Base-by-base conservation (phyloP, 345 rosid species). In the Passiflora organensis region DNA sequence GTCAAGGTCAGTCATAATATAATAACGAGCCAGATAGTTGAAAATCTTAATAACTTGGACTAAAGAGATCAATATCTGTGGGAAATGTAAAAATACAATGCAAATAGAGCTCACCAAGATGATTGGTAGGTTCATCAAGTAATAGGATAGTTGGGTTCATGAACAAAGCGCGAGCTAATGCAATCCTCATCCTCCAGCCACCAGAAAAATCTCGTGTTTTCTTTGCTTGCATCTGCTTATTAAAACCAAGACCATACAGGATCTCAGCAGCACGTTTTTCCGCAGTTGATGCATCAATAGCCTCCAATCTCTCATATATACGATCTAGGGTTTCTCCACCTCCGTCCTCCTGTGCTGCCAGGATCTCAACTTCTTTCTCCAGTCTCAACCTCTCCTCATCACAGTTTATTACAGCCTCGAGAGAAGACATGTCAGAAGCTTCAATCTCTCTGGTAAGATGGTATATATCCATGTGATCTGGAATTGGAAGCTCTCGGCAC, bases 141-240 rank as follows among this genome's bases (percentile, higher is more conserved):
- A 94, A 76, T 60, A 94, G 75, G 49, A 94, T 80, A 6, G 99
- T 94, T 2, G 99, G 97, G 67, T 87, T 89, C 54, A 94, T 94
- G 69, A 94, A 94, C 43, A 94, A 78, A 0, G 99, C 99, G 6
- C 97, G 76, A 14, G 97, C 99, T 47, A 94, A 72, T 1, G 99
- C 99, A 70, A 94, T 94, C 74, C 99, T 85, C 99, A 94, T 94
- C 59, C 97, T 89, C 99, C 99, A 94, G 12, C 99, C 97, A 83
- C 96, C 99, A 65, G 99, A 94, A 45, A 94, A 94, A 66, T 94
- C 99, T 43, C 77, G 70, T 0, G 99, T 80, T 62, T 94, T 89
- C 90, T 87, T 85, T 11, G 79, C 83, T 64, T 94, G 99, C 99
- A 89, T 94, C 65, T 62, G 64, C 82, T 89, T 94, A 67, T 80